A percentile compares a stretch with the other conserved stretches of the same genome.
These are phyloP conservation scores for Amanita rubescens DNA, from an alignment of 768 basidiomycete species.

Conservation along the genomic window DNA sequence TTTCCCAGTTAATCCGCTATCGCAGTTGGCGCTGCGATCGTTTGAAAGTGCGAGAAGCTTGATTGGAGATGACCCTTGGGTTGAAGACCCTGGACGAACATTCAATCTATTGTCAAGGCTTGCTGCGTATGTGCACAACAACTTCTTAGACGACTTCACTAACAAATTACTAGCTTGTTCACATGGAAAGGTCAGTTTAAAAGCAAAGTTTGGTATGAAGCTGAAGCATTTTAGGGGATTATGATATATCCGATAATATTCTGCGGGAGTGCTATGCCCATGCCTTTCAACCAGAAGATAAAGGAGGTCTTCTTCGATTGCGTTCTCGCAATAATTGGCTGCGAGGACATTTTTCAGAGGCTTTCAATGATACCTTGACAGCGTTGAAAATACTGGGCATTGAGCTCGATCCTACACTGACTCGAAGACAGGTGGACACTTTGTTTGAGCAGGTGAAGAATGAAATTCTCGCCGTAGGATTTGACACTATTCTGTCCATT, in stretches of 20 bases:
- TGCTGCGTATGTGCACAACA: constrained; percentile 43
- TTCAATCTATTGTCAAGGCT: constrained; percentile 48
- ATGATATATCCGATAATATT: constrained; percentile 42
- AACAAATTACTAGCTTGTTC: constrained; percentile 33
- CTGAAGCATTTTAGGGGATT: constrained; percentile 36
- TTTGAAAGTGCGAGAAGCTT: constrained; percentile 53
- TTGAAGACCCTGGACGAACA: constrained; percentile 36
- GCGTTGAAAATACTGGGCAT: constrained; percentile 59
- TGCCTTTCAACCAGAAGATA: constrained; percentile 43
- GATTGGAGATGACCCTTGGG: constrained; percentile 49
- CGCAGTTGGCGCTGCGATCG: constrained; percentile 54
- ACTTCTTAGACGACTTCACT: not conserved
- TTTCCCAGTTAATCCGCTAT: not conserved
- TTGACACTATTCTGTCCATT: constrained; percentile 57
- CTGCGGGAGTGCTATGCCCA: constrained; percentile 48
- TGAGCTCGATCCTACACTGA: constrained; percentile 47
- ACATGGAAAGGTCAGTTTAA: constrained; percentile 52
- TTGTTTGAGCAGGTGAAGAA: constrained; percentile 68
- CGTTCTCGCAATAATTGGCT: constrained; percentile 61
- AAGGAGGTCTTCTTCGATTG: constrained; percentile 46
- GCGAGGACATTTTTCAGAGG: constrained; percentile 46
- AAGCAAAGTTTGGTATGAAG: not conserved
- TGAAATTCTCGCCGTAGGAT: constrained; percentile 62
- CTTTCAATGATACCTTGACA: constrained; percentile 48
- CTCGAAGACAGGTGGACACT: constrained; percentile 45